Conservation (phyloP, 2,329 filamentous ascomycete species). For the Ceratocystis destructans region DNA sequence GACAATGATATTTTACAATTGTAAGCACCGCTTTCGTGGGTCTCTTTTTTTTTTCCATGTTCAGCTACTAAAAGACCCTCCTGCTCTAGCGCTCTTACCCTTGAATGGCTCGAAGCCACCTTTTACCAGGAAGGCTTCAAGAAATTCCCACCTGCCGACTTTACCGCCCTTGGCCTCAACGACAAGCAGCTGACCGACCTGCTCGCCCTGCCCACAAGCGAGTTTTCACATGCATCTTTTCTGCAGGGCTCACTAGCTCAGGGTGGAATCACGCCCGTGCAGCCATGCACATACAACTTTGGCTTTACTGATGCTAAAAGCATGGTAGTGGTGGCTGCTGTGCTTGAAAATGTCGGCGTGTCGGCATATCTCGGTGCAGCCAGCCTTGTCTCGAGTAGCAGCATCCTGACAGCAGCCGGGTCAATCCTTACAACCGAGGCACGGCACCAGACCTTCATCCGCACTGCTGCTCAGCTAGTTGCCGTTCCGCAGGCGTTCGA, state of each 20-base stretch:
- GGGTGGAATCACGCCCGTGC: slow-evolving; percentile 49
- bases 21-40: slow-evolving; percentile 28
- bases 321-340: slow-evolving; percentile 56
- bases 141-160: slow-evolving; percentile 51
- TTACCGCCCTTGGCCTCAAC: slow-evolving; percentile 36
- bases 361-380: slow-evolving; percentile 63
- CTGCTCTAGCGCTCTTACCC: slow-evolving; percentile 43
- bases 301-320: slow-evolving; percentile 47
- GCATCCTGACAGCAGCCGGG: slow-evolving; percentile 51
- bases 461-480: slow-evolving; percentile 41
- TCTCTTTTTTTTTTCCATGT: background rate
- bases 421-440: slow-evolving; percentile 61
- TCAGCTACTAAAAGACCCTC: too few relatives aligned
- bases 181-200: slow-evolving; percentile 34
- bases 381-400: slow-evolving; percentile 44
- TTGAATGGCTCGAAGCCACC: slow-evolving; percentile 59
- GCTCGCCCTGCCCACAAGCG: slow-evolving; percentile 47
- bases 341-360: slow-evolving; percentile 60
- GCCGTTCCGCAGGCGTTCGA: slow-evolving; percentile 58
- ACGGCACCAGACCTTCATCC: slow-evolving; percentile 60
- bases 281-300: slow-evolving; percentile 61
- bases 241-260: slow-evolving; percentile 45
- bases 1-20: slow-evolving; percentile 47
- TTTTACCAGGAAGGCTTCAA: slow-evolving; percentile 61
- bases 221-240: slow-evolving; percentile 34